Evolutionary conservation across 768 basidiomycete genomes (phyloP), one percentile per base, ranked within the genome.

Genomic region (Phylloporus scabripes): DNA sequence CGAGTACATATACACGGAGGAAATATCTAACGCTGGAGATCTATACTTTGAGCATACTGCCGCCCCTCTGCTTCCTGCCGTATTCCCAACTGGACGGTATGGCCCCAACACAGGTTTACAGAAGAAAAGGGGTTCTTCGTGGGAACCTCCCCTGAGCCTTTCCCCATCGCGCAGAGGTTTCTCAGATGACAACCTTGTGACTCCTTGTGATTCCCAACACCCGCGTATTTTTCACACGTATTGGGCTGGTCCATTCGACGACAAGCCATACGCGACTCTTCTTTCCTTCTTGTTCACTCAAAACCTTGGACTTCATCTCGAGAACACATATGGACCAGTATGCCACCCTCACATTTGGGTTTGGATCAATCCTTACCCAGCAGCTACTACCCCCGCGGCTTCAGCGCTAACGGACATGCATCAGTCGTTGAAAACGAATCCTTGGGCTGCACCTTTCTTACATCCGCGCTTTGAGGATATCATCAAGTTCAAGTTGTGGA

Each of bases 171-270:
- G 75, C 15, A 68, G 74, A 38, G 71, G 73, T 38, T 73, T 77
- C 53, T 66, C 59, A 62, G 70, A 64, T 58, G 73, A 62, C 54
- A 40, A 72, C 66, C 49, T 70, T 50, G 18, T 18, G 70, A 57
- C 34, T 2, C 74, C 81, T 1, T 96, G 94, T 70, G 84, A 89
- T 45, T 63, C 73, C 0, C 82, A 87, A 47, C 85, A 87, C 62
- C 90, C 89, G 2, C 78, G 87, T 18, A 65, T 94, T 5, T 95
- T 89, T 75, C 93, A 96, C 69, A 85, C 95, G 84, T 96, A 94
- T 74, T 96, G 93, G 92, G 91, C 92, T 1, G 92, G 93, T 0
- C 84, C 92, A 1, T 95, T 97, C 72, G 93, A 92, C 17, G 93
- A 97, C 72, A 96, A 95, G 69, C 92, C 94, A 0, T 96, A 96